phyloP scores from a whole-genome alignment of 257 asterid species.

The Solanum tarapatanum region DNA sequence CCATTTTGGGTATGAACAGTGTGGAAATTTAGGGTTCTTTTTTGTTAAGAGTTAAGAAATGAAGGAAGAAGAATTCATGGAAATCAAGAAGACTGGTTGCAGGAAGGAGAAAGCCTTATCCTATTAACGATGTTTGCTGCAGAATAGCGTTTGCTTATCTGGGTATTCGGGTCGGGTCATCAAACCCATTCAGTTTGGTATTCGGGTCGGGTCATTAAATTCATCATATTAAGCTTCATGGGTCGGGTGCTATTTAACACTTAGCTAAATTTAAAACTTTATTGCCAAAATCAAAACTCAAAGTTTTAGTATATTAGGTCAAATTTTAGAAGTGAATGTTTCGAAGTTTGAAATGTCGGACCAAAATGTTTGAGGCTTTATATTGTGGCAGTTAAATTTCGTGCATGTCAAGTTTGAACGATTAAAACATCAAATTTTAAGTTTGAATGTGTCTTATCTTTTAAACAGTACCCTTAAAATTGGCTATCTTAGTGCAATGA shows the following conservation, averaged over 20 bases:
- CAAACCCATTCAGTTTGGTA: not conserved
- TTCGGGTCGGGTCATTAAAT: not conserved
- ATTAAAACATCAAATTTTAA: too few relatives aligned
- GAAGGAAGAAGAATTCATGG: not conserved
- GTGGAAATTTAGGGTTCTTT: not conserved
- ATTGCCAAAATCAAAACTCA: not conserved
- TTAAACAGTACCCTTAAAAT: too few relatives aligned
- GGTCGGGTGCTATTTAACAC: not conserved
- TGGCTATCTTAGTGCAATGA: too few relatives aligned
- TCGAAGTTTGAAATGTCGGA: too few relatives aligned
- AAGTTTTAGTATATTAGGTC: too few relatives aligned
- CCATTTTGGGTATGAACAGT: constrained; percentile 7
- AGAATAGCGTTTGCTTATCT: not conserved
- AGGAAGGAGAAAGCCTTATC: constrained; percentile 1
- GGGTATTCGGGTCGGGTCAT: not conserved
- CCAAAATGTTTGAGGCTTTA: too few relatives aligned
- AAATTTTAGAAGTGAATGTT: too few relatives aligned
- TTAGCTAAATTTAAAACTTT: not conserved
- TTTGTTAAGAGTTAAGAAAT: not conserved
- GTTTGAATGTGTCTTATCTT: too few relatives aligned
- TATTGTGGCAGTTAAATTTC: too few relatives aligned
- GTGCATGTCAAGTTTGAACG: too few relatives aligned
- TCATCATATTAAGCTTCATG: not conserved
- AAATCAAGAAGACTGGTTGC: not conserved
- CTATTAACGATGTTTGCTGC: not conserved